phyloP scores from a whole-genome alignment of 2,329 filamentous ascomycete species.

The Pseudocercospora macadamiae region DNA sequence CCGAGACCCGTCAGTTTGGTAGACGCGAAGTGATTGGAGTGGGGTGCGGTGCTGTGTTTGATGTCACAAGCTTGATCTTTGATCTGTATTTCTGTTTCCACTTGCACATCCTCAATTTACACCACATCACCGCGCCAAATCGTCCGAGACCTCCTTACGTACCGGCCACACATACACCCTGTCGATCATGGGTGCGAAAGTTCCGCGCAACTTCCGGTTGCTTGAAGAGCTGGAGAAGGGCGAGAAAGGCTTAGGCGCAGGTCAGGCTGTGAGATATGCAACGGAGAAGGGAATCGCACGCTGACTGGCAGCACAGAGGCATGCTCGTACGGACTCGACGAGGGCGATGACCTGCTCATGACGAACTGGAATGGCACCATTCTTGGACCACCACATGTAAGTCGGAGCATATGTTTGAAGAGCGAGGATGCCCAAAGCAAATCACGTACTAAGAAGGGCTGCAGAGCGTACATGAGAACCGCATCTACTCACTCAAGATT shows the following conservation, averaged over 20 bases:
- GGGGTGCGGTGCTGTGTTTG: neutral
- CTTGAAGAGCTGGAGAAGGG: constrained; percentile 98
- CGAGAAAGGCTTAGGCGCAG: constrained; percentile 93
- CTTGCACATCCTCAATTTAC: neutral
- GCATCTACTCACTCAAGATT: constrained; percentile 98
- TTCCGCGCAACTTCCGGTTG: constrained; percentile 94
- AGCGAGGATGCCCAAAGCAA: neutral
- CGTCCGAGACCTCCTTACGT: constrained; percentile 42
- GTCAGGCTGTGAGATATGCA: constrained; percentile 48
- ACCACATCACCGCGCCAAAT: too few relatives aligned
- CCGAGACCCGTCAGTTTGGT: constrained; percentile 3
- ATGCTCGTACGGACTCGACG: constrained; percentile 93
- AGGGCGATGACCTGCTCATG: constrained; percentile 94
- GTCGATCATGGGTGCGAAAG: constrained; percentile 67
- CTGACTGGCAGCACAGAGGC: constrained; percentile 64
- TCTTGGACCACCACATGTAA: constrained; percentile 90
- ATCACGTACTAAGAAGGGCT: constrained; percentile 3
- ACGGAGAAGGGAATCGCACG: neutral
- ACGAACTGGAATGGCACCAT: constrained; percentile 99
- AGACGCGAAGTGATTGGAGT: neutral
- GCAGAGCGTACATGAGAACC: constrained; percentile 94
- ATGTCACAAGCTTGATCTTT: neutral
- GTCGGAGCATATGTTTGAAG: constrained; percentile 40
- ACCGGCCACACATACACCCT: constrained; percentile 49
- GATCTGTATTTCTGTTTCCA: neutral